phyloP scores from a whole-genome alignment of 2,329 filamentous ascomycete species.

The Aspergillus glaucus region DNA sequence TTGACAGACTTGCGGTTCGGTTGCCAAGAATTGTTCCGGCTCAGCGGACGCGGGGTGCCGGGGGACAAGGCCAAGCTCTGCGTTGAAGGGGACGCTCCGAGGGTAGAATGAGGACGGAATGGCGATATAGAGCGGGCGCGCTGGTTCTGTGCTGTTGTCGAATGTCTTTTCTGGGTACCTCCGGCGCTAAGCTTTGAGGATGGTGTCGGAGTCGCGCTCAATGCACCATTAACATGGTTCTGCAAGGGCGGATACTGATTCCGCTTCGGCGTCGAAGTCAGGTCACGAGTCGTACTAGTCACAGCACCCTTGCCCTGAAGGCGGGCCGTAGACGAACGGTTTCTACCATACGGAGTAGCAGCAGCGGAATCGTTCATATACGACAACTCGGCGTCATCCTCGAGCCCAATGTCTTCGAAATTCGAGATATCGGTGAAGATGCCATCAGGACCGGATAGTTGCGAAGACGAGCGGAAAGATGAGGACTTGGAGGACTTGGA shows the following conservation, averaged over 20 bases:
- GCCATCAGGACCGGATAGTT: conserved; percentile 61
- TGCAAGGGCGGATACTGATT: conserved; percentile 17
- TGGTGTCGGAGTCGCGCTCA: conserved; percentile 1
- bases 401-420: conserved; percentile 89
- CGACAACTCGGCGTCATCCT: conserved; percentile 54
- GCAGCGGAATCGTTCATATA: conserved; percentile 24
- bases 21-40: conserved; percentile 37
- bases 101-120: conserved; percentile 18
- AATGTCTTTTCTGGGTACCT: conserved; percentile 18
- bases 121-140: conserved; percentile 28
- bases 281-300: conserved; percentile 25
- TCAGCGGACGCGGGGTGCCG: conserved; percentile 17
- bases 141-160: conserved; percentile 21
- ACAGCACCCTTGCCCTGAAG: conserved; percentile 11
- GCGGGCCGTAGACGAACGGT: conserved; percentile 17
- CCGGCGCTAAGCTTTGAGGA: neutral
- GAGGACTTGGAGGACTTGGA: conserved; percentile 90
- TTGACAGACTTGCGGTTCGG: conserved; percentile 41
- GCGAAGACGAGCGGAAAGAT: conserved; percentile 73
- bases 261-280: conserved; percentile 24
- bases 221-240: conserved; percentile 20
- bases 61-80: conserved; percentile 22
- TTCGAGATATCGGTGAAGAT: conserved; percentile 68
- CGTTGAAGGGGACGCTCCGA: conserved; percentile 19
- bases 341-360: conserved; percentile 22